Evolutionary conservation across 1,284 basidiomycete species (phyloP), one percentile per base, ranked within the genome.

Genomic region (Pisolithus thermaeus): DNA sequence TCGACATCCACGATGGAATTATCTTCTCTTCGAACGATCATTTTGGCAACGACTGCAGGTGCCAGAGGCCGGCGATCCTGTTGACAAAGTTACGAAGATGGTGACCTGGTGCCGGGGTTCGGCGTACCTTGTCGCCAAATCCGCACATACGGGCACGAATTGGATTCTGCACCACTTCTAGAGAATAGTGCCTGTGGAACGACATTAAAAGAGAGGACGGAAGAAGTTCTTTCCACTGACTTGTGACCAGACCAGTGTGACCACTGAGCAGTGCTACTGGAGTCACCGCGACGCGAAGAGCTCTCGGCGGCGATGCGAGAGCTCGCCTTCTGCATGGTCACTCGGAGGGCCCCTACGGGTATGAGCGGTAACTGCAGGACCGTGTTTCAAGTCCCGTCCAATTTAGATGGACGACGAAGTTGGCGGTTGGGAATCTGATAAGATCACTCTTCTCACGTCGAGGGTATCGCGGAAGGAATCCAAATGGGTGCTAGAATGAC

Each of bases 131-230:
- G 74, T 95, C 92, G 49, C 92, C 92, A 69, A 95, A 94, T 4
- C 92, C 92, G 69, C 92, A 95, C 82, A 94, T 94, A 59, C 92
- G 81, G 36, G 92, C 92, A 42, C 92, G 80, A 46, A 91, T 70
- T 35, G 92, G 92, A 60, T 95, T 82, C 65, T 96, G 92, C 4
- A 90, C 80, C 58, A 94, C 81, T 59, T 90, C 83, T 38, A 95
- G 77, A 11, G 84, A 81, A 67, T 92, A 94, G 61, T 85, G 76
- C 63, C 91, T 92, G 64, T 11, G 32, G 35, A 35, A 25, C 41
- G 54, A 55, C 50, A 52, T 53, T 25, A 35, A 30, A 18, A 40
- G 46, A 42, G 16, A 23, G 42, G 39, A 38, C 41, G 18, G 16
- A 54, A 41, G 48, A 61, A 43, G 56, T 44, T 45, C 46, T 16